Evolutionary conservation across 2,329 filamentous ascomycete genomes (phyloP).

Genomic region (Aspergillus pseudotamarii): DNA sequence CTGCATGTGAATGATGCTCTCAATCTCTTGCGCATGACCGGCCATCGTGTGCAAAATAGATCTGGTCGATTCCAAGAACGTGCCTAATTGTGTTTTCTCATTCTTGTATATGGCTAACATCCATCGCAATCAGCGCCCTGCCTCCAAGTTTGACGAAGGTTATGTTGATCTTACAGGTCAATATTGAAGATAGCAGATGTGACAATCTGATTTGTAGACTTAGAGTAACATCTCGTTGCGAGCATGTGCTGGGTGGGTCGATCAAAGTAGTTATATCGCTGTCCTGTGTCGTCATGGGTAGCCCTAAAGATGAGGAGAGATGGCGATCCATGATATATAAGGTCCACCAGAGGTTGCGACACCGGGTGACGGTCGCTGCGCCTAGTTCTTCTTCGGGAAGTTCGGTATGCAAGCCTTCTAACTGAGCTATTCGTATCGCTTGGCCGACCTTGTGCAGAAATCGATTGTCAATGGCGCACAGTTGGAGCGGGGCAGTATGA

Average conservation of each 20-base stretch:
- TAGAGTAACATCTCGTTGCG: slow-evolving; percentile 33
- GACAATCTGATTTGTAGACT: slow-evolving; percentile 43
- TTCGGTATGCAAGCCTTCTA: slow-evolving; percentile 47
- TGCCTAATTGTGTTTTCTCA: slow-evolving; percentile 35
- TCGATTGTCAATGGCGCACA: not conserved
- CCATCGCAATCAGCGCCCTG: not conserved
- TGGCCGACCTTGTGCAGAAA: slow-evolving; percentile 40
- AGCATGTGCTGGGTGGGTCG: slow-evolving; percentile 27
- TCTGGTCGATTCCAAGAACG: slow-evolving; percentile 42
- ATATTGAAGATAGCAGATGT: slow-evolving; percentile 39
- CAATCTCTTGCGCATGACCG: slow-evolving; percentile 44
- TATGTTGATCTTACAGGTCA: slow-evolving; percentile 33
- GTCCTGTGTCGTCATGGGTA: slow-evolving; percentile 44
- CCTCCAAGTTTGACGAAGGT: not conserved
- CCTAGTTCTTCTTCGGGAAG: slow-evolving; percentile 43
- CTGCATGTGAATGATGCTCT: slow-evolving; percentile 38
- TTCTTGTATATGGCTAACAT: slow-evolving; percentile 40
- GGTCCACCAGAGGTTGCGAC: slow-evolving; percentile 47
- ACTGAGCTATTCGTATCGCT: slow-evolving; percentile 45
- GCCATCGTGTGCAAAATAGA: slow-evolving; percentile 42
- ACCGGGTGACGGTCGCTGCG: slow-evolving; percentile 32
- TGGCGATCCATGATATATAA: slow-evolving; percentile 47
- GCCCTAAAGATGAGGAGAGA: slow-evolving; percentile 43
- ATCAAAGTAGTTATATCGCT: slow-evolving; percentile 42
- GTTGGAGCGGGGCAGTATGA: not conserved